Percentiles rank a stretch among this genome's conserved stretches.
phyloP scores from a whole-genome alignment of 2,329 filamentous ascomycete genomes.

The Beauveria rudraprayagi region DNA sequence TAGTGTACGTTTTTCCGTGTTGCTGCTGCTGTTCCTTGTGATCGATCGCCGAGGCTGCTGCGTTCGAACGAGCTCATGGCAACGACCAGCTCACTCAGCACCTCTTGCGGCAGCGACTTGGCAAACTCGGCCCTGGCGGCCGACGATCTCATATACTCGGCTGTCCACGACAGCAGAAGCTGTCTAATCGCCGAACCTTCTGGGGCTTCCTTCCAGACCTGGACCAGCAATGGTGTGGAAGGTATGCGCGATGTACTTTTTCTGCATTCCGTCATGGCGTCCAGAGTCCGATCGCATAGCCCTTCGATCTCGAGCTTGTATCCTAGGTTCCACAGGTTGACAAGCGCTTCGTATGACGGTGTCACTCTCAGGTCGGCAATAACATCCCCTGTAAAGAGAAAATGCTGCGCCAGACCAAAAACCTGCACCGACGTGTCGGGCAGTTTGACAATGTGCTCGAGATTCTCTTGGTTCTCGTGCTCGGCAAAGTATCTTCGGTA shows the following conservation, averaged over 20 bases:
- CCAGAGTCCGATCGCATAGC: slow-evolving; percentile 47
- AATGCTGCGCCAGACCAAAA: slow-evolving; percentile 49
- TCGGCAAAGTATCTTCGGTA: slow-evolving; percentile 39
- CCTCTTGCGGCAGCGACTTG: slow-evolving; percentile 52
- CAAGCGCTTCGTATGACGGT: slow-evolving; percentile 46
- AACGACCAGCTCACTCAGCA: slow-evolving; percentile 54
- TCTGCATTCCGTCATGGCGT: slow-evolving; percentile 49
- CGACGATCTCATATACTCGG: slow-evolving; percentile 54
- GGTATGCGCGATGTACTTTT: slow-evolving; percentile 47
- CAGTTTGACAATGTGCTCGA: slow-evolving; percentile 44
- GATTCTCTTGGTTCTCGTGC: slow-evolving; percentile 24
- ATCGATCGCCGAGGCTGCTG: slow-evolving; percentile 24
- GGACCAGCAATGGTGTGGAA: slow-evolving; percentile 48
- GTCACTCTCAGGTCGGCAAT: slow-evolving; percentile 32
- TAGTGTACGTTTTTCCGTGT: slow-evolving; percentile 42
- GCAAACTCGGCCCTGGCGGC: slow-evolving; percentile 50
- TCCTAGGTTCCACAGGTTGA: slow-evolving; percentile 50
- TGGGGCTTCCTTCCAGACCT: slow-evolving; percentile 55
- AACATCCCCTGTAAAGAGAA: slow-evolving; percentile 43
- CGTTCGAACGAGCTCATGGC: slow-evolving; percentile 50
- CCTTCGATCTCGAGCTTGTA: slow-evolving; percentile 43
- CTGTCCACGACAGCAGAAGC: slow-evolving; percentile 53
- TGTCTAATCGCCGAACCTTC: slow-evolving; percentile 51
- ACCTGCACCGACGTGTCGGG: slow-evolving; percentile 40
- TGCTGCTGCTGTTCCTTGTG: slow-evolving; percentile 17